Percentiles rank a stretch among this genome's conserved stretches.
Conservation (phyloP, 352 stramenopile species). For the Plasmopara muralis region DNA sequence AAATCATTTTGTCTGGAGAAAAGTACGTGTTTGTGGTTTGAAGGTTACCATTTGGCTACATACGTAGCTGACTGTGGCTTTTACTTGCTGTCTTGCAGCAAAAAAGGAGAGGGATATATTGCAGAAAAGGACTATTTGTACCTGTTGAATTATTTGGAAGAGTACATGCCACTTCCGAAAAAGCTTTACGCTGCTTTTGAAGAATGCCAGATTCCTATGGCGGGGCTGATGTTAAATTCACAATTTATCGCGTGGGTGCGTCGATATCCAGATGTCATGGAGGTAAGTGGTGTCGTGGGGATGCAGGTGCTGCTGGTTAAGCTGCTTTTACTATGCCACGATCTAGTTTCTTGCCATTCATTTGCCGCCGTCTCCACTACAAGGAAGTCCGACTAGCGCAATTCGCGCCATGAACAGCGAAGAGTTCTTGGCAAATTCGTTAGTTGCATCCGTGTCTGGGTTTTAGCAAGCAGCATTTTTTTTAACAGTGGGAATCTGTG, state of each 20-base stretch:
- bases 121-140: constrained; percentile 64
- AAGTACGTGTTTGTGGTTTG: constrained; percentile 29
- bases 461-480: background rate
- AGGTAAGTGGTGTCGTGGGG: constrained; percentile 28
- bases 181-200: constrained; percentile 74
- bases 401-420: constrained; percentile 29
- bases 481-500: constrained; percentile 1
- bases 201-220: constrained; percentile 52
- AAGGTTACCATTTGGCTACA: background rate
- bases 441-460: constrained; percentile 8
- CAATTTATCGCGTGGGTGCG: constrained; percentile 73
- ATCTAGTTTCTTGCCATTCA: constrained; percentile 43
- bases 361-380: constrained; percentile 29
- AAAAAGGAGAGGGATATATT: constrained; percentile 51
- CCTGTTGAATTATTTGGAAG: constrained; percentile 58
- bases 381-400: constrained; percentile 28
- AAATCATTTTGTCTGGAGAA: constrained; percentile 60
- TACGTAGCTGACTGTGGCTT: background rate
- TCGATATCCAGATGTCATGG: constrained; percentile 57
- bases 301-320: background rate
- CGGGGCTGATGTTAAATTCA: constrained; percentile 45
- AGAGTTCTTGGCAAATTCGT: constrained; percentile 36
- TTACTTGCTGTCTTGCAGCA: constrained; percentile 20
- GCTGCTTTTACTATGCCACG: background rate
- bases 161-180: constrained; percentile 59